Percentiles rank a stretch among this genome's conserved stretches.
These are phyloP conservation scores for Eugenia klotzschiana DNA, from an alignment of 441 rosid species.

Conservation along the genomic window DNA sequence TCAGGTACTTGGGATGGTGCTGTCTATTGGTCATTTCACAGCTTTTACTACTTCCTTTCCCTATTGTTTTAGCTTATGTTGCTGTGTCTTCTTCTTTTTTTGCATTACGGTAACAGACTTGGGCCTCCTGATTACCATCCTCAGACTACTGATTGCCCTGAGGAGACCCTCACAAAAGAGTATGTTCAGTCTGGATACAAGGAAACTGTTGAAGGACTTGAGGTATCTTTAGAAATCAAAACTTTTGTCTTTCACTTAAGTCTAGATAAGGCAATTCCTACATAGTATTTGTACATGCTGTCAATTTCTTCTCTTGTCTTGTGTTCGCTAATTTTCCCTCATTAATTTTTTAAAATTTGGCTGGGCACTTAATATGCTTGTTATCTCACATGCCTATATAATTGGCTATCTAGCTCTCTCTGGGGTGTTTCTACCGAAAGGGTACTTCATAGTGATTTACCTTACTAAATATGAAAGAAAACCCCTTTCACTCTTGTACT, in stretches of 20 bases:
- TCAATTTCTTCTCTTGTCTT: background rate
- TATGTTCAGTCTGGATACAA: slow-evolving; percentile 75
- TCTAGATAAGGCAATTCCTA: background rate
- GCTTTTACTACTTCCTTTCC: slow-evolving; percentile 2
- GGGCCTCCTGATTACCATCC: slow-evolving; percentile 97
- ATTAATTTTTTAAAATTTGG: background rate
- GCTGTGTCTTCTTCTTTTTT: background rate
- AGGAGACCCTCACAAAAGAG: slow-evolving; percentile 82
- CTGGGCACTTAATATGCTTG: background rate
- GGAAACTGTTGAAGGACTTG: slow-evolving; percentile 94
- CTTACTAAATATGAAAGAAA: background rate
- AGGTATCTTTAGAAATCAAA: slow-evolving; percentile 27
- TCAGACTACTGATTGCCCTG: slow-evolving; percentile 74
- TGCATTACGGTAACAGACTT: slow-evolving; percentile 30
- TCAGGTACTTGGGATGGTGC: background rate
- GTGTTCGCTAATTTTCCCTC: background rate
- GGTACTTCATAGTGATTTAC: background rate
- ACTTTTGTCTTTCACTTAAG: background rate
- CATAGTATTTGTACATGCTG: background rate
- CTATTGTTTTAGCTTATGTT: background rate
- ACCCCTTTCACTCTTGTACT: background rate
- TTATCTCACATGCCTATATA: background rate
- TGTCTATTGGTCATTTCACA: background rate
- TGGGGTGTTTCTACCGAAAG: background rate
- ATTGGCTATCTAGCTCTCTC: background rate